Evolutionary conservation across 2,329 filamentous ascomycete genomes (phyloP).

Genomic region (Chalara sp.): DNA sequence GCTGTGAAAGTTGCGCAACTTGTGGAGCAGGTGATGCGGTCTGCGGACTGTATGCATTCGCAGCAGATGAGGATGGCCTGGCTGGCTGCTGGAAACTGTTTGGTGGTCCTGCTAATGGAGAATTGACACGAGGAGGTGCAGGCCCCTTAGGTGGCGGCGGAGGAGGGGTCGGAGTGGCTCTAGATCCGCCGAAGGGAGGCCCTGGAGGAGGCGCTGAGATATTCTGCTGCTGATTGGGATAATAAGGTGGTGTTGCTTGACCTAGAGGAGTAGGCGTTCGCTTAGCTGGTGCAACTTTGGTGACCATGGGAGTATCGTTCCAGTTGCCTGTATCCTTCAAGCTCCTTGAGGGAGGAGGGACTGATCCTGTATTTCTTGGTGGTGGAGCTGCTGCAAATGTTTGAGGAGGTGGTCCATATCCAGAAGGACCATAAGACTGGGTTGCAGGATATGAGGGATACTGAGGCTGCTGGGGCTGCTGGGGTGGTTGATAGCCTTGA

Average conservation of each 20-base stretch:
- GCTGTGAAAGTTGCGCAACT: constrained; percentile 29
- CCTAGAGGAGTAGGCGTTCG: constrained; percentile 56
- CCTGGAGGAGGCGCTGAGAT: constrained; percentile 49
- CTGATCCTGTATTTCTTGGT: constrained; percentile 59
- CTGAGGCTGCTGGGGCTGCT: constrained; percentile 21
- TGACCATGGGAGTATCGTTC: constrained; percentile 91
- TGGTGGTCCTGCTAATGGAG: constrained; percentile 54
- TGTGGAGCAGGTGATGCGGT: constrained; percentile 37
- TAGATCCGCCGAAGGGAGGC: constrained; percentile 50
- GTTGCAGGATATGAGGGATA: constrained; percentile 28
- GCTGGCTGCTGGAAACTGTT: constrained; percentile 40
- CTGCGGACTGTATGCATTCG: constrained; percentile 59
- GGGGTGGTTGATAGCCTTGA: constrained; percentile 31
- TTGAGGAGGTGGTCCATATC: constrained; percentile 27
- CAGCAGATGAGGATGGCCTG: constrained; percentile 48
- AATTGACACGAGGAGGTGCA: constrained; percentile 62
- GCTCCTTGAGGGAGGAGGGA: constrained; percentile 58
- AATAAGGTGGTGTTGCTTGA: constrained; percentile 70
- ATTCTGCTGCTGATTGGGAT: constrained; percentile 42
- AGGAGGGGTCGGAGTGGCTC: constrained; percentile 62
- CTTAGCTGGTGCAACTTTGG: constrained; percentile 63
- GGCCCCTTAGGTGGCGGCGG: constrained; percentile 80
- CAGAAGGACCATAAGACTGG: constrained; percentile 17
- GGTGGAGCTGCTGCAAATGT: constrained; percentile 39
- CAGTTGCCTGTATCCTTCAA: constrained; percentile 72